Conservation (phyloP, 371 early-diverging fungal species). For the Mortierella sp. region DNA sequence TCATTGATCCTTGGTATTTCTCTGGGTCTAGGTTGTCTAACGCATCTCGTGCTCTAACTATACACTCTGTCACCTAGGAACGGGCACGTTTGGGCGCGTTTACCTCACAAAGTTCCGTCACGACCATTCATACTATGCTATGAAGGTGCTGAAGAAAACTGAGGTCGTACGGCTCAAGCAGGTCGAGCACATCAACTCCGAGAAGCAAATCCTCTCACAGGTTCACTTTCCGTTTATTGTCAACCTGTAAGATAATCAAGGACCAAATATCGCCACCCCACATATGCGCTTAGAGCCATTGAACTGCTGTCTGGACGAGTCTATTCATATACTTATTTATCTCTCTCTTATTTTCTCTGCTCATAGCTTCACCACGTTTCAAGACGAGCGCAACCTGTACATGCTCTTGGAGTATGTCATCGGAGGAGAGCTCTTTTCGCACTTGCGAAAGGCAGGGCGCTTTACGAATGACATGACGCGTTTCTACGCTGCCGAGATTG, state of each 20-base stretch:
- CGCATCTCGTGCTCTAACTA: not conserved
- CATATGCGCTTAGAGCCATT: not conserved
- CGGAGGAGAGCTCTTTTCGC: slow-evolving; percentile 98
- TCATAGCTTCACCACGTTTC: slow-evolving; percentile 84
- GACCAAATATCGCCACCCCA: no score
- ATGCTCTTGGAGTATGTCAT: slow-evolving; percentile 98
- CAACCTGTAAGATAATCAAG: slow-evolving; percentile 76
- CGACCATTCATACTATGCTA: slow-evolving; percentile 81
- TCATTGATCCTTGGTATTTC: no score
- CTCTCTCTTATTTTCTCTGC: not conserved
- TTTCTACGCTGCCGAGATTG: slow-evolving; percentile 85
- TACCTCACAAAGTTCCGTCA: slow-evolving; percentile 78
- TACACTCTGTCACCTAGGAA: slow-evolving; percentile 69
- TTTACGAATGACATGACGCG: slow-evolving; percentile 92
- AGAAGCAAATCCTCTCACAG: slow-evolving; percentile 91
- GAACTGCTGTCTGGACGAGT: not conserved
- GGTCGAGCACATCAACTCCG: slow-evolving; percentile 96
- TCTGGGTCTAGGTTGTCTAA: no score
- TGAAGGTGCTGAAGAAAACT: slow-evolving; percentile 94
- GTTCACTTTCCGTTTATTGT: slow-evolving; percentile 96
- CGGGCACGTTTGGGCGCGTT: slow-evolving; percentile 94
- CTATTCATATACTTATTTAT: not conserved
- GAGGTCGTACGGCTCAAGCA: slow-evolving; percentile 95
- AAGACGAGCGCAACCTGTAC: slow-evolving; percentile 89
- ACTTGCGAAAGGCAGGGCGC: slow-evolving; percentile 89